phyloP scores from a whole-genome alignment of 208 protist species.

The Blastocrithidia nonstop region DNA sequence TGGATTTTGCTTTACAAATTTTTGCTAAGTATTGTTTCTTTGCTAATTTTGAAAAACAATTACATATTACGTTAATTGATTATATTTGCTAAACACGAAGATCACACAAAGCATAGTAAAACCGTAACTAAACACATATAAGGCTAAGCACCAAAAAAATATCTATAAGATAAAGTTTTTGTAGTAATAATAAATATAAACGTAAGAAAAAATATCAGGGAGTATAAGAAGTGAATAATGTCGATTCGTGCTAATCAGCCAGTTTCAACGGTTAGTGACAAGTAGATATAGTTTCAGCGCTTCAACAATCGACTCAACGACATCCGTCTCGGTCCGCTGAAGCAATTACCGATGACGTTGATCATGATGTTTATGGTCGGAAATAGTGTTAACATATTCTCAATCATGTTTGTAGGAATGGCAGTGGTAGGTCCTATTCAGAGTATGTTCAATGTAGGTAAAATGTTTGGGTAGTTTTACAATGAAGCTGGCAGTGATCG shows the following conservation, averaged over 20 bases:
- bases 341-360: slow-evolving; percentile 68
- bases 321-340: slow-evolving; percentile 52
- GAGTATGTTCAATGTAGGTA: slow-evolving; percentile 25
- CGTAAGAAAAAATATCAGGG: too few species aligned
- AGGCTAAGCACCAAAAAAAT: too few species aligned
- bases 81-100: too few species aligned
- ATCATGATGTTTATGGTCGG: slow-evolving; percentile 85
- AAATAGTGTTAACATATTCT: slow-evolving; percentile 78
- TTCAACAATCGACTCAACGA: slow-evolving; percentile 46
- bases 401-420: slow-evolving; percentile 84
- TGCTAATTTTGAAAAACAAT: too few species aligned
- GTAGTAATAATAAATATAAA: too few species aligned
- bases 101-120: too few species aligned
- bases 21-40: too few species aligned
- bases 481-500: slow-evolving; percentile 43
- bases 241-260: slow-evolving; percentile 1
- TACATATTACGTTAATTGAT: too few species aligned
- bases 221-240: slow-evolving; percentile 6
- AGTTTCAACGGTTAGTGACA: slow-evolving; percentile 18
- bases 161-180: too few species aligned
- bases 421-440: slow-evolving; percentile 63
- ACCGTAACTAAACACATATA: too few species aligned
- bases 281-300: slow-evolving; percentile 29
- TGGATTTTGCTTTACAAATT: too few species aligned
- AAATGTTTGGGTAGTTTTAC: slow-evolving; percentile 45